Percentiles rank a stretch among this genome's conserved stretches.
These are phyloP conservation scores for Fistulinella cinereoalba DNA, from an alignment of 1,284 basidiomycete species.

Conservation along the genomic window DNA sequence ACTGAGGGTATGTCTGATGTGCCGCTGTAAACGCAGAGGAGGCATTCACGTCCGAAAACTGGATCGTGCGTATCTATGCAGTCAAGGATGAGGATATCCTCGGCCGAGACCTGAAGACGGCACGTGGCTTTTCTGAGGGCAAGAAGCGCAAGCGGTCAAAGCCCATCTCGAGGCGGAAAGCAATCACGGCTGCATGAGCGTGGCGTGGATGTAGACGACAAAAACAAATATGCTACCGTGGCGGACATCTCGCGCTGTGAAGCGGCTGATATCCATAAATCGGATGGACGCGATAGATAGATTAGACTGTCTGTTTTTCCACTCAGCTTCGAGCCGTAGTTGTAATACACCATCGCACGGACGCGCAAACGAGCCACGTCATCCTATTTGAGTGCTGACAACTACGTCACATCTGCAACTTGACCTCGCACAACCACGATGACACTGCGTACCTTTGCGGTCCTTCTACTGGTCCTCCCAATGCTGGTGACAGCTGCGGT, in stretches of 20 bases:
- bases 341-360: background rate
- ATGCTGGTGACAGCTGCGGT: conserved; percentile 65
- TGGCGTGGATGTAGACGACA: background rate
- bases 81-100: conserved; percentile 95
- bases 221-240: conserved; percentile 1
- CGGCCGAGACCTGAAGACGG: conserved; percentile 83
- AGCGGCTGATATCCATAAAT: background rate
- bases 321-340: background rate
- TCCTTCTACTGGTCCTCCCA: conserved; percentile 38
- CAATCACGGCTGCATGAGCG: conserved; percentile 33
- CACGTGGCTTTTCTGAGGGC: conserved; percentile 81
- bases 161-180: conserved; percentile 57
- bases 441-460: conserved; percentile 20
- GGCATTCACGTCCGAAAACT: conserved; percentile 96
- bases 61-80: conserved; percentile 96
- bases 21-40: conserved; percentile 62
- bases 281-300: too few relatives aligned
- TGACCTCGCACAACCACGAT: conserved; percentile 14
- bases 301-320: background rate
- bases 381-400: too few relatives aligned
- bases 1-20: conserved; percentile 3
- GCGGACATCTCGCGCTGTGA: background rate
- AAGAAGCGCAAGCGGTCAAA: conserved; percentile 83
- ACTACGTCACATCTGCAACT: background rate
- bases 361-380: conserved; percentile 24